Conservation (phyloP, 2,329 filamentous ascomycete species). For the Penicillium thymicola region DNA sequence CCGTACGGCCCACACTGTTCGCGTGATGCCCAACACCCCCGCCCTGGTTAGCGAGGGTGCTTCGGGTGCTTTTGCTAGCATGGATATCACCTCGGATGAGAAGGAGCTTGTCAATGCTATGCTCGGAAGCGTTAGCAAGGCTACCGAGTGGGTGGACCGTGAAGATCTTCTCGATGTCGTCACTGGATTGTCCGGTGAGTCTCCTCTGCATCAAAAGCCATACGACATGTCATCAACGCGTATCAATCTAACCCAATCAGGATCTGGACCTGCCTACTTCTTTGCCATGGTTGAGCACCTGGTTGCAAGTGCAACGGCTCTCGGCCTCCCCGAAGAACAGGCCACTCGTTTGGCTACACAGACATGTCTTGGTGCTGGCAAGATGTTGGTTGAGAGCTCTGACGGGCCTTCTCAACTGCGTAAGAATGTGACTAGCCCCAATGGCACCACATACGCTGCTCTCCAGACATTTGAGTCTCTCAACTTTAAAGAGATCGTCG, state of each 20-base stretch:
- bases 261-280: constrained; percentile 38
- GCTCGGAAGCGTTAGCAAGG: constrained; percentile 32
- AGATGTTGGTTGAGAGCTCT: constrained; percentile 33
- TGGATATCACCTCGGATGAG: constrained; percentile 27
- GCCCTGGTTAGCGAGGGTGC: constrained; percentile 35
- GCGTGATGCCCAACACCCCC: constrained; percentile 39
- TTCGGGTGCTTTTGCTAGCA: constrained; percentile 28
- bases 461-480: constrained; percentile 31
- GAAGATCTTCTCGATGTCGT: constrained; percentile 37
- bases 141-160: constrained; percentile 35
- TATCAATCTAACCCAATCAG: constrained; percentile 14
- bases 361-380: constrained; percentile 36
- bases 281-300: constrained; percentile 39
- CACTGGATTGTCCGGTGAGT: constrained; percentile 35
- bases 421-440: constrained; percentile 37
- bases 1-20: constrained; percentile 27
- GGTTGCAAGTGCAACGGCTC: constrained; percentile 31
- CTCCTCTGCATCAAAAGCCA: not conserved
- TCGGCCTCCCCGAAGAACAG: constrained; percentile 33
- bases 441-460: constrained; percentile 35
- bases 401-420: constrained; percentile 33
- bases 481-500: constrained; percentile 30
- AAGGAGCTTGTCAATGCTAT: constrained; percentile 32
- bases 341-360: constrained; percentile 33
- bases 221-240: not conserved